Conservation (phyloP, 495 filamentous ascomycete genomes). For the Hyaloscypha bicolor region DNA sequence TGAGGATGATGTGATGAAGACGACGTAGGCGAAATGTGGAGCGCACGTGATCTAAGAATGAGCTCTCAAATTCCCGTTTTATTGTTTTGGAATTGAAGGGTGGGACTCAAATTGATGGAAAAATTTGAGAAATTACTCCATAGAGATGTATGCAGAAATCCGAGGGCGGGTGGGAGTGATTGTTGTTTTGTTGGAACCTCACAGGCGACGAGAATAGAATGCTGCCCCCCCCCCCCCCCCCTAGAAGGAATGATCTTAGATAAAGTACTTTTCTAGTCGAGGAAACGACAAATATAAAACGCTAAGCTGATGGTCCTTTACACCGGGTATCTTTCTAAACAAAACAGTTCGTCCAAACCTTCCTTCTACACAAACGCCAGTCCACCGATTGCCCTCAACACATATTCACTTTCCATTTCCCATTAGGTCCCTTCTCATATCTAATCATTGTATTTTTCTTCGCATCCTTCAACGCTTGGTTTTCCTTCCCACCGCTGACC, state of each 20-base stretch:
- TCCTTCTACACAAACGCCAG: background rate
- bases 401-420: constrained; percentile 29
- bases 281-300: background rate
- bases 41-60: background rate
- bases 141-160: too few relatives aligned
- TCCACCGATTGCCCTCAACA: background rate
- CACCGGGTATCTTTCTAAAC: background rate
- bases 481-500: constrained; percentile 21
- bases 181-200: too few relatives aligned
- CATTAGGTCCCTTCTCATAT: constrained; percentile 25
- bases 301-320: background rate
- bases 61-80: background rate
- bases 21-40: background rate
- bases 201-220: too few relatives aligned
- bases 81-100: too few relatives aligned
- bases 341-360: background rate
- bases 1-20: background rate
- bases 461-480: constrained; percentile 25
- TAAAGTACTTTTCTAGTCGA: background rate
- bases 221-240: too few relatives aligned
- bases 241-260: too few relatives aligned
- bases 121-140: too few relatives aligned
- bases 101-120: too few relatives aligned
- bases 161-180: too few relatives aligned
- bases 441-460: constrained; percentile 20